Conservation (phyloP, 164 flowering plant species). For the Piper longum region DNA sequence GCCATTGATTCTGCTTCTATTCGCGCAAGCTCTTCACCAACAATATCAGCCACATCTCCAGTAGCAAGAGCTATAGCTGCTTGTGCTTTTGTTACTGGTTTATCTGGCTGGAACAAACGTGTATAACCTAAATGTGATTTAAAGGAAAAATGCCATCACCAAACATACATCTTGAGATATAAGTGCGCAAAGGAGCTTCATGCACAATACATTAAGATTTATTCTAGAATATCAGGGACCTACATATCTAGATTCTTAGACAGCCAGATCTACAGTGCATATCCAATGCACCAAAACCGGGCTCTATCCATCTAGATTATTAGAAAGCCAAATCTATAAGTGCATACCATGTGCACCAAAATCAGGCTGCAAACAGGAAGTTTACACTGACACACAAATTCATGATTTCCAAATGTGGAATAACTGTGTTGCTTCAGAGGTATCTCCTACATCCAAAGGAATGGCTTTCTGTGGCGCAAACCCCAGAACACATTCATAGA, state of each 20-base stretch:
- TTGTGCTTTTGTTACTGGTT: conserved; percentile 94
- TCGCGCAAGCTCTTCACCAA: conserved; percentile 89
- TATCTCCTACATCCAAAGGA: background rate
- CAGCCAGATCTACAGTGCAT: too few relatives aligned
- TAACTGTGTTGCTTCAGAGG: background rate
- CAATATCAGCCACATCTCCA: conserved; percentile 78
- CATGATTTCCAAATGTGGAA: background rate
- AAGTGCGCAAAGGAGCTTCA: background rate
- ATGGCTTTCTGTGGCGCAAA: background rate
- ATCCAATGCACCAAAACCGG: too few relatives aligned
- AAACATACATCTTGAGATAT: background rate
- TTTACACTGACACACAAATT: too few relatives aligned
- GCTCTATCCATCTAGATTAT: too few relatives aligned
- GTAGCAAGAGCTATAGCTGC: conserved; percentile 91
- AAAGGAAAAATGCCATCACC: background rate
- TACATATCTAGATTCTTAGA: too few relatives aligned
- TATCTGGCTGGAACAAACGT: conserved; percentile 86
- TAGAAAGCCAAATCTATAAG: too few relatives aligned
- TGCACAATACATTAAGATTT: too few relatives aligned
- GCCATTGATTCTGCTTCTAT: conserved; percentile 95
- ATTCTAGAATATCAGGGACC: too few relatives aligned
- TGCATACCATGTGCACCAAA: too few relatives aligned
- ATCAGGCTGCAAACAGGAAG: too few relatives aligned
- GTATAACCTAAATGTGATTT: conserved; percentile 49
- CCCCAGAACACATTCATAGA: too few relatives aligned